Base-by-base conservation (phyloP, 1,284 basidiomycete genomes). In the Apiotrichum sp. region DNA sequence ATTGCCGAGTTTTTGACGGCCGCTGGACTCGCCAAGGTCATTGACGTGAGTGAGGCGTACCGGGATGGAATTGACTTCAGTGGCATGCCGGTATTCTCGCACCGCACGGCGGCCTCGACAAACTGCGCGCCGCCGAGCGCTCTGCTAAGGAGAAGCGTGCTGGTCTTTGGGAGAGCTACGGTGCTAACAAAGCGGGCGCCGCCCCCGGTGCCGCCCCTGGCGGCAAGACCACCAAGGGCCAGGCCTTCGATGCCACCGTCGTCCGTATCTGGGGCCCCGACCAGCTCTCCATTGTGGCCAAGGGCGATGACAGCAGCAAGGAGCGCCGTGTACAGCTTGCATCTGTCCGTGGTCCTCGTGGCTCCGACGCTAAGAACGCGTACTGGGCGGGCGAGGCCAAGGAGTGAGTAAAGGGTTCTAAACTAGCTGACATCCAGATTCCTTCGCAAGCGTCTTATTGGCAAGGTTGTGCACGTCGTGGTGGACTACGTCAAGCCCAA, bases 41-140 rank as follows among this genome's bases (percentile, higher is more conserved):
- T 98, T 57, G 93, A 96, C 72, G 71, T 73, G 49, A 62, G 71
- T 59, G 11, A 3, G 8, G 4, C 9, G 40, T 22, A 38, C 0
- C 2, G 29, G 11, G 4, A 33, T 11, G 7, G 32, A 44, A 39
- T 40, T 49, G 31, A 53, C 47, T 4, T 7, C 47, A 73, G 71
- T 98, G 95, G 93, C 95, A 98, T 73, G 93, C 93, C 11, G 95
- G 93, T 36, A 88, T 98, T 82, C 84, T 98, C 42, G 84, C 89
- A 2, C 81, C 81, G 58, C 79, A 81, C 59, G 87, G 89, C 35
- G 85, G 84, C 13, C 91, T 95, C 83, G 89, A 93, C 69, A 83
- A 84, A 41, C 81, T 96, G 34, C 85, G 93, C 43, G 83, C 85
- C 3, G 89, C 90, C 1, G 95, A 98, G 76, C 86, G 83, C 68